These are phyloP conservation scores for Xylaria longipes DNA, from an alignment of 495 filamentous ascomycete genomes.

Conservation along the genomic window DNA sequence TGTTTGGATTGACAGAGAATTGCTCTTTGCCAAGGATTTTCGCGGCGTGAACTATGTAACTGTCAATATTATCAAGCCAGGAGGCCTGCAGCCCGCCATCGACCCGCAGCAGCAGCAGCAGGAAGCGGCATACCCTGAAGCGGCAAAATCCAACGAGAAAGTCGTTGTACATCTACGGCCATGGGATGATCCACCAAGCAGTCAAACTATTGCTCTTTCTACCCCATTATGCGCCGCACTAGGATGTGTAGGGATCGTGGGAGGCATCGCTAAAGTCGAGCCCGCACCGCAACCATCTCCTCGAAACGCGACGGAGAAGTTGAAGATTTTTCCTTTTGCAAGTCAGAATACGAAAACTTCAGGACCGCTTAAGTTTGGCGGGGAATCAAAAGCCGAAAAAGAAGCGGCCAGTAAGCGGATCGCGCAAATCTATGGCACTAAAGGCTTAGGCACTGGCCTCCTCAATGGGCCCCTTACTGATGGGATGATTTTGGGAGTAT, in stretches of 20 bases:
- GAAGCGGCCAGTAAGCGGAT: slow-evolving; percentile 69
- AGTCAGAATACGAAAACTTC: slow-evolving; percentile 57
- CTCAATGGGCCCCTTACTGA: slow-evolving; percentile 90
- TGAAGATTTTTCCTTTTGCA: slow-evolving; percentile 83
- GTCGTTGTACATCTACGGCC: slow-evolving; percentile 74
- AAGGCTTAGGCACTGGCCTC: slow-evolving; percentile 61
- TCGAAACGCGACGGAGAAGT: slow-evolving; percentile 48
- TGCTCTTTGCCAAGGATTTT: slow-evolving; percentile 70
- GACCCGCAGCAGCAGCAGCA: slow-evolving; percentile 76
- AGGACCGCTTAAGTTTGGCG: slow-evolving; percentile 83
- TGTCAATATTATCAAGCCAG: slow-evolving; percentile 80
- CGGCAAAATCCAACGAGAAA: slow-evolving; percentile 67
- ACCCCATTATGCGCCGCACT: slow-evolving; percentile 74
- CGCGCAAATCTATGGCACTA: slow-evolving; percentile 59
- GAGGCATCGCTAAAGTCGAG: slow-evolving; percentile 86
- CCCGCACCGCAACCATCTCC: slow-evolving; percentile 52
- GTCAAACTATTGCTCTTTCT: slow-evolving; percentile 77
- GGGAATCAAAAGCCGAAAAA: slow-evolving; percentile 77
- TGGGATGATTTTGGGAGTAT: slow-evolving; percentile 72
- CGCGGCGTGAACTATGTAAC: slow-evolving; percentile 74
- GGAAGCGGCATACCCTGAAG: slow-evolving; percentile 56
- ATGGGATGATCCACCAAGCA: slow-evolving; percentile 90
- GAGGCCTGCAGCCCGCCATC: slow-evolving; percentile 73
- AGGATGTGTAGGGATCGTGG: slow-evolving; percentile 73
- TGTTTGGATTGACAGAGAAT: slow-evolving; percentile 83